Percentiles rank a stretch among this genome's conserved stretches.
Evolutionary conservation across 1,284 basidiomycete genomes (phyloP).

Genomic region (Anthracocystis setariae): DNA sequence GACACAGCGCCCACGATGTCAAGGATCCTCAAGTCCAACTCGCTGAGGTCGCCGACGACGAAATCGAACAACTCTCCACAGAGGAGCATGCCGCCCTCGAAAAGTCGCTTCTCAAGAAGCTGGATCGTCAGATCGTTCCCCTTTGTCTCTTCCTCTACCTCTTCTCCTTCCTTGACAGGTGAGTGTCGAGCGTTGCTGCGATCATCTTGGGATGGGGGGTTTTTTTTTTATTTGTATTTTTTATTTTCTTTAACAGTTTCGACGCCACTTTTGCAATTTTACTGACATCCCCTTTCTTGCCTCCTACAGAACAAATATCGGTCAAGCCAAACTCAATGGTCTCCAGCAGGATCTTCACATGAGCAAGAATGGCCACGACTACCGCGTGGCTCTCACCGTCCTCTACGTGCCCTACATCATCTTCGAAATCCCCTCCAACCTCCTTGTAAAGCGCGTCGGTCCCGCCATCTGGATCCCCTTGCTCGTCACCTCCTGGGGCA

Average conservation of each 20-base stretch:
- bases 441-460: conserved; percentile 58
- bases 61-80: conserved; percentile 17
- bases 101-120: conserved; percentile 52
- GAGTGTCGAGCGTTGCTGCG: not conserved
- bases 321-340: conserved; percentile 53
- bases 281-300: conserved; percentile 29
- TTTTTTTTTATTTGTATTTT: too few species aligned
- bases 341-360: conserved; percentile 36
- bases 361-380: conserved; percentile 43
- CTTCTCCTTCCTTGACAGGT: conserved; percentile 47
- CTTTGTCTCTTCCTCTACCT: conserved; percentile 54
- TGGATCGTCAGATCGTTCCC: conserved; percentile 59
- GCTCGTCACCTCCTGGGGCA: conserved; percentile 54
- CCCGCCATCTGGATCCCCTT: conserved; percentile 55
- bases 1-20: conserved; percentile 29
- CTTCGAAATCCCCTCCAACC: conserved; percentile 60
- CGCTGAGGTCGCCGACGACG: conserved; percentile 21
- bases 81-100: conserved; percentile 37
- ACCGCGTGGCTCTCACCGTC: conserved; percentile 51
- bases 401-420: conserved; percentile 65
- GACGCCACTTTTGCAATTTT: not conserved
- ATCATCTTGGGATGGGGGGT: too few species aligned
- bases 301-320: conserved; percentile 55
- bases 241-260: too few species aligned
- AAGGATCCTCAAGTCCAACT: conserved; percentile 15